Base-by-base conservation (phyloP, 2,329 filamentous ascomycete genomes). In the Mollisia scopiformis region DNA sequence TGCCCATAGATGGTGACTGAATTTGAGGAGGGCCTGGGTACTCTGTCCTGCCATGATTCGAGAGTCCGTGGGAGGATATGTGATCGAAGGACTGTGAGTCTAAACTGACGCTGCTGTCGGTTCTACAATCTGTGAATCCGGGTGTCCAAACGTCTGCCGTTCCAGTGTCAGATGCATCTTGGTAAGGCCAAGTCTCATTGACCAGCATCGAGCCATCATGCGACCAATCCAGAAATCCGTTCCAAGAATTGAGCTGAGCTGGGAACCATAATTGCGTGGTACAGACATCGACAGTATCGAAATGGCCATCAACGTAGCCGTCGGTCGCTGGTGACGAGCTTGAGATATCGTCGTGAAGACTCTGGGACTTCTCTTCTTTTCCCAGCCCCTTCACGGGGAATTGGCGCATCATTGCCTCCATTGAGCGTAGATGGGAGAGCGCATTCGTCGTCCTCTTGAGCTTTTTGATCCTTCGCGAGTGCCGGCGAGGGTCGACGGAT, bases 341-440 rank as follows among this genome's bases (percentile, higher is more conserved):
- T 27, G 43, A 47, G 25, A 47, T 11, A n/a, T 47, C 13, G 23
- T 47, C 43, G 43, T 27, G 43, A 47, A 6, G 25, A 23, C 43
- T 14, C 16, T 13, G 43, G n/a, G 43, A 16, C 23, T 10, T 43
- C 4, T 47, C 43, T 6, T 47, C 43, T 23, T 47, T 47, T 13
- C 23, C 43, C 23, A 27, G 21, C 23, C 23, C 13, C 43, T 23
- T 47, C 11, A 27, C 10, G 16, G 23, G 43, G 23, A 47, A 28
- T 16, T 47, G 43, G 13, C 43, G 43, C 43, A 47, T 47, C 43
- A 47, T 47, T 47, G 43, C 43, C 43, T 47, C 43, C 43, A 47
- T 47, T 27, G 3, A 11, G 23, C 8, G 6, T 16, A 43, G 10
- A 21, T 43, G 11, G 16, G 16, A 14, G 19, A 11, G 19, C 14